Percentiles rank a stretch among this genome's conserved stretches.
Conservation (phyloP, 2,329 filamentous ascomycete species). For the Scedosporium aurantiacum region DNA sequence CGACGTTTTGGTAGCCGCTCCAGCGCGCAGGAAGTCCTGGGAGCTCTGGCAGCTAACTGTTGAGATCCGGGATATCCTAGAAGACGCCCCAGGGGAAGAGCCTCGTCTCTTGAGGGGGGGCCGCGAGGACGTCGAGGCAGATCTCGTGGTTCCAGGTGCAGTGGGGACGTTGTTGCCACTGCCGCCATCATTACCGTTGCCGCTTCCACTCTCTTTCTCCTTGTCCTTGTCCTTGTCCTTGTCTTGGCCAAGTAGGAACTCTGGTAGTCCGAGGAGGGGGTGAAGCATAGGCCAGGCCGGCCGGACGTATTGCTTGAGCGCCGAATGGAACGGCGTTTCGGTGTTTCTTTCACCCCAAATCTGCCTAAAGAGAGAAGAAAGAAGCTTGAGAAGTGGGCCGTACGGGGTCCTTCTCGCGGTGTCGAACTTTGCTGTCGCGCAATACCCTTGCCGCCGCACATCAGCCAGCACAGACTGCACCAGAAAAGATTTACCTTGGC, state of each 20-base stretch:
- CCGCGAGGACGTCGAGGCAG: background rate
- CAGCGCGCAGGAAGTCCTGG: constrained; percentile 49
- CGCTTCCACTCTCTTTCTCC: background rate
- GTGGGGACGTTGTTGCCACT: background rate
- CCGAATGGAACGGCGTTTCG: constrained; percentile 51
- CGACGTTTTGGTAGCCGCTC: constrained; percentile 51
- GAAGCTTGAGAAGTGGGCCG: constrained; percentile 51
- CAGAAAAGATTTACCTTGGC: constrained; percentile 54
- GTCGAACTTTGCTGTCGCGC: constrained; percentile 56
- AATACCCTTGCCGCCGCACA: constrained; percentile 50
- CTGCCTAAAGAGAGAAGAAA: constrained; percentile 56
- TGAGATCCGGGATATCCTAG: constrained; percentile 20
- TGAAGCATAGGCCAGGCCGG: constrained; percentile 56
- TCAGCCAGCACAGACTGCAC: constrained; percentile 53
- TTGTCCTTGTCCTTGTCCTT: constrained; percentile 17
- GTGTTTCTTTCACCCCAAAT: constrained; percentile 57
- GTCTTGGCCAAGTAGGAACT: constrained; percentile 53
- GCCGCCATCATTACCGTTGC: background rate
- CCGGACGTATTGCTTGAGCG: constrained; percentile 49
- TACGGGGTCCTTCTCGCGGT: constrained; percentile 49
- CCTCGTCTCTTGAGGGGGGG: constrained; percentile 1
- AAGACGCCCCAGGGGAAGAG: constrained; percentile 11
- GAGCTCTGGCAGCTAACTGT: constrained; percentile 37
- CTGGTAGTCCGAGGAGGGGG: constrained; percentile 49
- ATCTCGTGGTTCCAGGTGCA: background rate